These are phyloP conservation scores for Haplosporangium sp. DNA, from an alignment of 371 early-diverging fungal species.

Conservation along the genomic window DNA sequence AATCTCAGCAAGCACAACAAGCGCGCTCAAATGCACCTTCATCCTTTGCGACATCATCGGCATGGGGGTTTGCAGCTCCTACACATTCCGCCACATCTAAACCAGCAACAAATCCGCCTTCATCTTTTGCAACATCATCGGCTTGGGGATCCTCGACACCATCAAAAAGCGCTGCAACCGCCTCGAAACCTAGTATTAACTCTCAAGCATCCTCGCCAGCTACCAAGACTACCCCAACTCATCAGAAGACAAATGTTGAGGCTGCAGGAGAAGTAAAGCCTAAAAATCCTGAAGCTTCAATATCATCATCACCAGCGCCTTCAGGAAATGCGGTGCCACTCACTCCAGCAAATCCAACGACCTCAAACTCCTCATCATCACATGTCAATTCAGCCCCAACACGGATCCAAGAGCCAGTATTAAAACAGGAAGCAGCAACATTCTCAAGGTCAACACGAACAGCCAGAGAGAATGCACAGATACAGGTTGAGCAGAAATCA, in stretches of 20 bases:
- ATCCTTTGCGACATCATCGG: slow-evolving; percentile 40
- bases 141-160: slow-evolving; percentile 34
- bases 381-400: slow-evolving; percentile 1
- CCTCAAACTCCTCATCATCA: slow-evolving; percentile 4
- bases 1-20: slow-evolving; percentile 6
- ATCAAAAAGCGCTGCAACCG: slow-evolving; percentile 4
- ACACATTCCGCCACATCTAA: slow-evolving; percentile 5
- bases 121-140: slow-evolving; percentile 40
- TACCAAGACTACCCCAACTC: slow-evolving; percentile 14
- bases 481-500: slow-evolving; percentile 31
- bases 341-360: not conserved
- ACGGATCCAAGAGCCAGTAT: not conserved
- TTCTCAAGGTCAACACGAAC: slow-evolving; percentile 18
- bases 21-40: slow-evolving; percentile 28
- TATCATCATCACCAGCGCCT: not conserved
- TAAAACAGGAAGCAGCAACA: slow-evolving; percentile 6
- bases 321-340: not conserved
- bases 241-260: not conserved
- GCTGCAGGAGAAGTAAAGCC: not conserved
- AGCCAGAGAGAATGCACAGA: slow-evolving; percentile 37
- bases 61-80: slow-evolving; percentile 33
- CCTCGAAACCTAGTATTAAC: slow-evolving; percentile 10
- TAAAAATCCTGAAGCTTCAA: not conserved
- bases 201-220: not conserved
- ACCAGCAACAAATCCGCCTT: slow-evolving; percentile 11